Base-by-base conservation (phyloP, 1,284 basidiomycete species). In the Inonotus hispidus region DNA sequence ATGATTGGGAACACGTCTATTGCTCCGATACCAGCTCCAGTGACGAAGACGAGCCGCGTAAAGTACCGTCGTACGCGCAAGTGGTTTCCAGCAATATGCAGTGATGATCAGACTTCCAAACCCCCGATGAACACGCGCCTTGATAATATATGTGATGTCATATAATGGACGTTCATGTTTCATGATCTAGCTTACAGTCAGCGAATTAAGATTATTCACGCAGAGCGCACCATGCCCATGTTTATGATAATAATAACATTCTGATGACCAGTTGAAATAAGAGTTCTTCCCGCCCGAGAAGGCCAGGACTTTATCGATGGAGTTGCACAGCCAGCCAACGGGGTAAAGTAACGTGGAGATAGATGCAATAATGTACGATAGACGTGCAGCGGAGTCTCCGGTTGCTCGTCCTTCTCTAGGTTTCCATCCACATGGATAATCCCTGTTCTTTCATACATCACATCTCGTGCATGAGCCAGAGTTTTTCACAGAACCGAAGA, bases 1-100 rank as follows among this genome's bases (percentile, higher is more conserved):
- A 63, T 19, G 61, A 63, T 11, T 63, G 61, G 61, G 61, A 63
- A 43, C 61, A 63, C 52, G 37, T 63, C 29, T 52, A 54, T 37
- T 61, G 27, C 37, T 52, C 58, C 27, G 52, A 50, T 29, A 43
- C 60, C 23, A 29, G 49, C 25, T 59, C 56, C 16, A 56, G 61
- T 27, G 61, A 63, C 25, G 61, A 63, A 21, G 61, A 56, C 53
- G 61, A 63, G 21, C 25, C 32, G 29, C 43, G 27, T 29, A 63
- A 59, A 43, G 39, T 52, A 19, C 56, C 52, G n/a, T 63, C 61
- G 16, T 63, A 63, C 38, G 61, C 61, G 21, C 52, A 63, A 32
- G 57, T 63, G 1, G 56, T 59, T n/a, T 46, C 52, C n/a, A 59
- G 25, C 16, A 16, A 23, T 11, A 53, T 53, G 53, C 38, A 60